Evolutionary conservation across 768 basidiomycete species (phyloP).

Genomic region (Kwoniella botswanensis): DNA sequence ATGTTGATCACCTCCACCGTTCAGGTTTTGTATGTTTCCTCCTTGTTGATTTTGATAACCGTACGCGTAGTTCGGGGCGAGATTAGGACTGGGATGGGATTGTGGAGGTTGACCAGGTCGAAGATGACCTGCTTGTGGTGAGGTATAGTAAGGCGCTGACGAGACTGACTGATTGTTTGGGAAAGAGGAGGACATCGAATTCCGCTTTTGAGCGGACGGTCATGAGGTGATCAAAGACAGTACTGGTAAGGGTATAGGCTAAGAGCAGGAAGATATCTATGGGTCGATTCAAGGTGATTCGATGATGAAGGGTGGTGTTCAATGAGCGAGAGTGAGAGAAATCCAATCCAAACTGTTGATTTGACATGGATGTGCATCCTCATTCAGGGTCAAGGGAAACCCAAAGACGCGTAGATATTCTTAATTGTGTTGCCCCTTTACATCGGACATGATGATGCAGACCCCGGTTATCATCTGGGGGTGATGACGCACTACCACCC

Average conservation of each 20-base stretch:
- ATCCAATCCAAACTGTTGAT: no score
- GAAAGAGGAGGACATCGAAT: constrained; percentile 18
- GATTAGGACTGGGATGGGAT: background rate
- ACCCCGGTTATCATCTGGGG: no score
- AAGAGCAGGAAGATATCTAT: no score
- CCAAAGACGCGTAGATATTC: no score
- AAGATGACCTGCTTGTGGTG: constrained; percentile 5
- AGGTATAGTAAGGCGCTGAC: constrained; percentile 14
- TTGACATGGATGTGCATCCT: no score
- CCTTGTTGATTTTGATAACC: background rate
- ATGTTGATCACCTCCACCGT: constrained; percentile 7
- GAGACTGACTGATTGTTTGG: constrained; percentile 12
- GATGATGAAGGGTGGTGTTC: no score
- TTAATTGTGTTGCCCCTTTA: no score
- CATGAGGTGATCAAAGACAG: background rate
- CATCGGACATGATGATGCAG: no score
- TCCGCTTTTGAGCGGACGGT: constrained; percentile 6
- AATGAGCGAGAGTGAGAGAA: no score
- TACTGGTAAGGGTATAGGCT: background rate
- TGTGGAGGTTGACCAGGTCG: constrained; percentile 7
- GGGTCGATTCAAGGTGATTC: no score
- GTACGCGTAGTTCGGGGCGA: background rate
- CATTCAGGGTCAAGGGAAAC: no score
- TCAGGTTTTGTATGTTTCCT: background rate
- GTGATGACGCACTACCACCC: no score